phyloP scores from a whole-genome alignment of 768 basidiomycete genomes.

The Macrolepiota fuliginosa region DNA sequence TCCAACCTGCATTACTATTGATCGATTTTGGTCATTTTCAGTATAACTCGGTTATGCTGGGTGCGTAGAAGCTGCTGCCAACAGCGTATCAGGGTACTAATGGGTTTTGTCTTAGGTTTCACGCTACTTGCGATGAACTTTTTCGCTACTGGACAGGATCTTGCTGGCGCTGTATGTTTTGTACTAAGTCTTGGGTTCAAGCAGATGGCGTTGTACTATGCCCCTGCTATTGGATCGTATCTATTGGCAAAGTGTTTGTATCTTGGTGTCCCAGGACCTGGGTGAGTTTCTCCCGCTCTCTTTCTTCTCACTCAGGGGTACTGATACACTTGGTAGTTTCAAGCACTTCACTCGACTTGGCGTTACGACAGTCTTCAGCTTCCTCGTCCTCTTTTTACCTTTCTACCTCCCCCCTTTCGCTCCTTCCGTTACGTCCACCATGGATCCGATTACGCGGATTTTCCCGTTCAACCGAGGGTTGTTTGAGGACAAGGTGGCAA shows the following conservation, averaged over 20 bases:
- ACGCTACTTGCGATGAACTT: constrained; percentile 67
- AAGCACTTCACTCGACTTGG: constrained; percentile 68
- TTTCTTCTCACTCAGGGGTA: neutral
- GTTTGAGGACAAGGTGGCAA: constrained; percentile 96
- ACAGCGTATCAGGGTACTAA: neutral
- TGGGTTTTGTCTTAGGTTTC: constrained; percentile 45
- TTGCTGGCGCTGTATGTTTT: constrained; percentile 75
- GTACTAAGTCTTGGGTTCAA: constrained; percentile 89
- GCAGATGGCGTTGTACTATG: constrained; percentile 95
- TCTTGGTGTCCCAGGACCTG: constrained; percentile 57
- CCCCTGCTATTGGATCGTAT: constrained; percentile 89
- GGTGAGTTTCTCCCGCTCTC: constrained; percentile 44
- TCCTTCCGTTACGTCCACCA: constrained; percentile 37
- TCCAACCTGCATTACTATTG: constrained; percentile 82
- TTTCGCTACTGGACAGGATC: constrained; percentile 68
- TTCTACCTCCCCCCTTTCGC: constrained; percentile 69
- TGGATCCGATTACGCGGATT: constrained; percentile 74
- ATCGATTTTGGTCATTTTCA: constrained; percentile 96
- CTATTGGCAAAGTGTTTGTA: constrained; percentile 87
- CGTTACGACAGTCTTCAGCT: constrained; percentile 56
- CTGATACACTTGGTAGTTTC: constrained; percentile 22
- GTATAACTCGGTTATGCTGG: constrained; percentile 94
- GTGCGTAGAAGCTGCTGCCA: constrained; percentile 32
- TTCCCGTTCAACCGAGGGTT: constrained; percentile 91
- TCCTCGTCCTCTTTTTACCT: constrained; percentile 72